Percentiles rank a stretch among this genome's conserved stretches.
Conservation (phyloP, 305 asterid species). For the Fraxinus baroniana region DNA sequence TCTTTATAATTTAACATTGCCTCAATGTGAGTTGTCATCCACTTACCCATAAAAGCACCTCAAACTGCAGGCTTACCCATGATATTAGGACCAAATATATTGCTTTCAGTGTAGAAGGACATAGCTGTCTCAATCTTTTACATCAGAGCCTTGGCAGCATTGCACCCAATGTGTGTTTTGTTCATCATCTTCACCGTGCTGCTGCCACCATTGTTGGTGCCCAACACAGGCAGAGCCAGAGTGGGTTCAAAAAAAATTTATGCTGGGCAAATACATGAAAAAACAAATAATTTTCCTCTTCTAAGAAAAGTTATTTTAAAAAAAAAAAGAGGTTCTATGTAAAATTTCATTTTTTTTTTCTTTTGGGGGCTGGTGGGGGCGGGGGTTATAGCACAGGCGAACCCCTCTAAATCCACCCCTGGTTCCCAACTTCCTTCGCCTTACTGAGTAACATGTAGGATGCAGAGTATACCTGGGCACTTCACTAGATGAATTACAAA, state of each 20-base stretch:
- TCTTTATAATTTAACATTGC: not conserved
- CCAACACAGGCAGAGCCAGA: not conserved
- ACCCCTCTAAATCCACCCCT: not conserved
- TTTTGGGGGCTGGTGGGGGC: not conserved
- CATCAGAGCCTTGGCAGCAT: not conserved
- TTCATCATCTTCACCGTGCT: not conserved
- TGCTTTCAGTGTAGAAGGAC: not conserved
- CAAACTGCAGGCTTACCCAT: not conserved
- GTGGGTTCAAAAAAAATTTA: not conserved
- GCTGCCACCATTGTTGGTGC: not conserved
- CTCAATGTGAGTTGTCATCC: not conserved
- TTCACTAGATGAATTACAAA: not conserved
- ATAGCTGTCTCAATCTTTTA: not conserved
- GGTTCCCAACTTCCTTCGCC: not conserved
- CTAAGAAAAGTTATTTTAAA: not conserved
- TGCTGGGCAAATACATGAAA: not conserved
- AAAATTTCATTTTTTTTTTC: no score
- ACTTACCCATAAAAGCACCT: not conserved
- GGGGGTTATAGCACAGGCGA: not conserved
- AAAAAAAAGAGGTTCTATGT: not conserved
- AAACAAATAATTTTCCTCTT: not conserved
- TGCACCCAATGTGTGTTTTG: not conserved
- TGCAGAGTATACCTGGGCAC: not conserved
- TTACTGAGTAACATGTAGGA: not conserved
- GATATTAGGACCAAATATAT: not conserved